Base-by-base conservation (phyloP, 345 rosid genomes). In the Isatis tinctoria region DNA sequence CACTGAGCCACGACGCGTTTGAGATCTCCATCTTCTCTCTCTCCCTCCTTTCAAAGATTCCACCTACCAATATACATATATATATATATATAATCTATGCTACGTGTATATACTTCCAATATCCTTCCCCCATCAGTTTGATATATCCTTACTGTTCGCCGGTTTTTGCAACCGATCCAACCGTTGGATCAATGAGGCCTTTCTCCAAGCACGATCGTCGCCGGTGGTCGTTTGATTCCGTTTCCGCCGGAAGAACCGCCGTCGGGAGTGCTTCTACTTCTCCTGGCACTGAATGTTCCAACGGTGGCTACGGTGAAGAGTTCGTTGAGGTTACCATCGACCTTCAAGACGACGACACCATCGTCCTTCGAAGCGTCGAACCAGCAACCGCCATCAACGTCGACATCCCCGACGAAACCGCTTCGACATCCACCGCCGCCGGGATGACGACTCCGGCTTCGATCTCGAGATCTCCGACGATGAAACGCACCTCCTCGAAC, bases 301-400 rank as follows among this genome's bases (percentile, higher is more conserved):
- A 67, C 69, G 77, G 78, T 0, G 89, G 71, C 12, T 62, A 65
- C 4, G 87, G 77, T 0, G 94, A 90, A 83, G 99, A 95, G 84
- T 87, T 87, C 57, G 97, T 95, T 0, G 99, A 95, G 81, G 97
- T 95, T 24, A 95, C 97, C 2, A 82, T 95, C 60, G 99, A 95
- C 77, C 90, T 95, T 20, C 94, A 91, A 51, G 97, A 84, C 44
- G 97, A 95, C 17, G 96, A 95, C 74, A 95, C 97, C 14, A 90
- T 95, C 71, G 69, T 95, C 7, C 90, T 95, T 44, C 87, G 97
- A 1, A 90, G 97, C 80, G 94, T 95, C 20, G 99, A 92, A 87
- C 99, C 99, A 32, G 96, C 90, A 7, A 77, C 84, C 6, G 83
- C 88, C 18, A 76, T 79, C 11, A 80, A 60, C 43, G 52, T 80